A percentile compares a stretch with the other conserved stretches of the same genome.
Evolutionary conservation across 2,329 filamentous ascomycete genomes (phyloP).

Genomic region (Trichoderma citrinoviride): DNA sequence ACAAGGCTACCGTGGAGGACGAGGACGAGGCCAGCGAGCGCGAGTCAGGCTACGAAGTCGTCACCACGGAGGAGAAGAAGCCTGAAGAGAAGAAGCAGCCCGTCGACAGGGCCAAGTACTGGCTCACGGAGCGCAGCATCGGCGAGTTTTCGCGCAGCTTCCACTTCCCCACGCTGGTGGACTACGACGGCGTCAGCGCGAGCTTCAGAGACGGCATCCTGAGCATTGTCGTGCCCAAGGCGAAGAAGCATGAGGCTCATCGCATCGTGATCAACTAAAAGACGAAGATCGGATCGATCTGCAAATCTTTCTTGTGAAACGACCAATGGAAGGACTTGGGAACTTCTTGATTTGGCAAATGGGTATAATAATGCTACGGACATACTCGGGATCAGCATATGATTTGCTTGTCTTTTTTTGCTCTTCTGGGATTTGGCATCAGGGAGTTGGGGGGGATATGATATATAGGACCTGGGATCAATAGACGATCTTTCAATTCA

Average conservation of each 20-base stretch:
- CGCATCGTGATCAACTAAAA: slow-evolving; percentile 55
- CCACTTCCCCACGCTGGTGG: slow-evolving; percentile 63
- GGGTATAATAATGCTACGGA: neutral
- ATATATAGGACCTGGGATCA: neutral
- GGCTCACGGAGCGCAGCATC: slow-evolving; percentile 64
- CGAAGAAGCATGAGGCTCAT: slow-evolving; percentile 55
- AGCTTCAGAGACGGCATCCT: slow-evolving; percentile 65
- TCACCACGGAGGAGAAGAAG: slow-evolving; percentile 27
- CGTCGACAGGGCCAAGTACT: slow-evolving; percentile 59
- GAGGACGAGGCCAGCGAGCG: slow-evolving; percentile 41
- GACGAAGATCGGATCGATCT: neutral
- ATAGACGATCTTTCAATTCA: neutral
- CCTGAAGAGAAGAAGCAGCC: slow-evolving; percentile 31
- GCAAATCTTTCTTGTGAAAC: no score
- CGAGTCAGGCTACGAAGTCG: slow-evolving; percentile 29
- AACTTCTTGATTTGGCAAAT: no score
- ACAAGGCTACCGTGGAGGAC: slow-evolving; percentile 66
- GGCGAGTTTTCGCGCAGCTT: slow-evolving; percentile 68
- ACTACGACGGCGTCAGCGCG: slow-evolving; percentile 60
- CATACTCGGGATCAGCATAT: neutral
- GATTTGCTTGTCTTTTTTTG: neutral
- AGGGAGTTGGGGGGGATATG: slow-evolving; percentile 8
- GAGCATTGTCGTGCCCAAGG: slow-evolving; percentile 63
- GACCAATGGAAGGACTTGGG: no score
- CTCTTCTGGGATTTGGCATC: slow-evolving; percentile 3